phyloP scores from a whole-genome alignment of 352 stramenopile genomes.

The Phytophthora kernoviae region DNA sequence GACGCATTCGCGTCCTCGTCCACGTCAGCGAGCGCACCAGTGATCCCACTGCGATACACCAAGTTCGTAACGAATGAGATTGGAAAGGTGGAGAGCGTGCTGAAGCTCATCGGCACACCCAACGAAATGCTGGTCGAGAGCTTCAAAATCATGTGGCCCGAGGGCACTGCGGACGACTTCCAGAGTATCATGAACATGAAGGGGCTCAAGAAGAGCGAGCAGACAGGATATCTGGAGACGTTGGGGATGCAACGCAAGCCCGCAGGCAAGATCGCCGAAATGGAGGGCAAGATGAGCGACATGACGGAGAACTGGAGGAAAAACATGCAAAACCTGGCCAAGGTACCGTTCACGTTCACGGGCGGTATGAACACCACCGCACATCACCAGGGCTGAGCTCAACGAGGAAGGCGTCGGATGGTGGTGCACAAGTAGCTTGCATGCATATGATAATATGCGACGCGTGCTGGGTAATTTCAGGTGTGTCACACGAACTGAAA shows the following conservation, averaged over 20 bases:
- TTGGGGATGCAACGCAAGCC: slow-evolving; percentile 70
- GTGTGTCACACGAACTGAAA: slow-evolving; percentile 1
- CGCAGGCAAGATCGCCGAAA: slow-evolving; percentile 74
- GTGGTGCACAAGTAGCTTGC: no score
- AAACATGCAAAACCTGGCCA: slow-evolving; percentile 87
- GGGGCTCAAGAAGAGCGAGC: slow-evolving; percentile 85
- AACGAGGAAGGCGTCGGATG: no score
- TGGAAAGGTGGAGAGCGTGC: slow-evolving; percentile 94
- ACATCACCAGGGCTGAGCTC: slow-evolving; percentile 27
- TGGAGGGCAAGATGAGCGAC: slow-evolving; percentile 88
- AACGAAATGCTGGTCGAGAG: slow-evolving; percentile 96
- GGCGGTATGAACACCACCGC: slow-evolving; percentile 39
- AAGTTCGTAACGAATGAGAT: slow-evolving; percentile 98
- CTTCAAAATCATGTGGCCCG: slow-evolving; percentile 96
- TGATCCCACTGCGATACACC: slow-evolving; percentile 94
- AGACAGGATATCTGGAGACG: slow-evolving; percentile 61
- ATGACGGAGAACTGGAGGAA: slow-evolving; percentile 87
- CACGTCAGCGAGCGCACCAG: slow-evolving; percentile 46
- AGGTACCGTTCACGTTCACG: slow-evolving; percentile 74
- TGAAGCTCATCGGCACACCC: slow-evolving; percentile 98
- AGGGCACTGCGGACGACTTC: slow-evolving; percentile 92
- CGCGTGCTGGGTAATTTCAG: background rate
- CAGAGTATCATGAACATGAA: slow-evolving; percentile 96
- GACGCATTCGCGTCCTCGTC: slow-evolving; percentile 42
- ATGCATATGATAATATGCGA: background rate